Conservation (phyloP, 345 rosid genomes). For the Hevea brasiliensis region DNA sequence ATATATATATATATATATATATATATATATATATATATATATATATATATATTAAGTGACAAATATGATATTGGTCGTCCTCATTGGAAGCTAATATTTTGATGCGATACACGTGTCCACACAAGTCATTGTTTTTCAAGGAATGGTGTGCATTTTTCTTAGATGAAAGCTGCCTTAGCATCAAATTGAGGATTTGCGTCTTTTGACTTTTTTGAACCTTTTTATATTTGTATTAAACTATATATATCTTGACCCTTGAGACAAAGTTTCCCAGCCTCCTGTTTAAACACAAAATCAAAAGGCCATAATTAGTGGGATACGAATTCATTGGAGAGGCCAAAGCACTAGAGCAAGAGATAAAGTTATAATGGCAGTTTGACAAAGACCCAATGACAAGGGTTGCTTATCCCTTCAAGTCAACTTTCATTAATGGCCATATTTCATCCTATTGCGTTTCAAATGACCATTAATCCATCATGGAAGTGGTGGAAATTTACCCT, state of each 20-base stretch:
- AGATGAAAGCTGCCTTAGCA: not conserved
- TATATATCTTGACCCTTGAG: too few species aligned
- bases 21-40: too few species aligned
- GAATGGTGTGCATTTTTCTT: not conserved
- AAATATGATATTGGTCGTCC: slow-evolving; percentile 12
- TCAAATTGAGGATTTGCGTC: not conserved
- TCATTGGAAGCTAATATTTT: slow-evolving; percentile 10
- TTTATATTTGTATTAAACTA: not conserved
- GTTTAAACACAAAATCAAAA: not conserved
- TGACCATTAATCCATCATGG: not conserved
- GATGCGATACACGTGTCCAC: slow-evolving; percentile 27
- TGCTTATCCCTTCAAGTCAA: slow-evolving; percentile 17
- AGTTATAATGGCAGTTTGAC: slow-evolving; percentile 33
- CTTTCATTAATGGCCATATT: slow-evolving; percentile 14
- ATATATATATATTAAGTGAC: slow-evolving; percentile 1
- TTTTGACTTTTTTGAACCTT: slow-evolving; percentile 11
- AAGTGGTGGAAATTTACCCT: not conserved
- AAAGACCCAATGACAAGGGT: not conserved
- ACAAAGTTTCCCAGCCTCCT: not conserved
- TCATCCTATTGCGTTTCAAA: slow-evolving; percentile 9
- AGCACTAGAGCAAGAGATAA: slow-evolving; percentile 16
- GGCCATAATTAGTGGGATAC: slow-evolving; percentile 3
- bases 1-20: too few species aligned
- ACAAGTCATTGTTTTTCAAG: not conserved
- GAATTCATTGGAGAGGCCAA: not conserved